Evolutionary conservation across 768 basidiomycete species (phyloP), one percentile per base, ranked within the genome.

Genomic region (Boletellus ananas): DNA sequence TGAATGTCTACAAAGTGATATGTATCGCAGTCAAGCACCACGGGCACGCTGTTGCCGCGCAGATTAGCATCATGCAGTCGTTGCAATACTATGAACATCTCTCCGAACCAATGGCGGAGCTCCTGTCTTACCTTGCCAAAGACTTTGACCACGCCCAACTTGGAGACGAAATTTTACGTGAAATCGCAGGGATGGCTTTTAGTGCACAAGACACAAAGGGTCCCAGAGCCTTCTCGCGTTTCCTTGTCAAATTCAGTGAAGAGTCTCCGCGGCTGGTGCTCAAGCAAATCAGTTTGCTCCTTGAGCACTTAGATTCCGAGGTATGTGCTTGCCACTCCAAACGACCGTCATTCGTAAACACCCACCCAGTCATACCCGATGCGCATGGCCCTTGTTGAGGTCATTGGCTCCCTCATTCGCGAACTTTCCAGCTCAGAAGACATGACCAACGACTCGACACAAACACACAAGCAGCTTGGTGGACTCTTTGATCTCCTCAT

Each of bases 61-160:
- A 95, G 62, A 94, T 89, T 52, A 81, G 79, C 53, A 90, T 99
- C 68, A 88, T 95, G 70, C 94, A 96, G 63, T 83, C 81, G 41
- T 74, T 99, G 13, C 93, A 94, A 52, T 95, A 94, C 68, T 91
- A 85, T 57, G 96, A 99, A 58, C 95, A 98, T 62, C 79, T 96
- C 18, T 83, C 90, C 0, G 95, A 98, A 61, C 85, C 88, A 2
- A 88, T 97, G 84, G 95, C 96, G 0, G 95, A 97, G 57, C 84
- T 89, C 41, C 76, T 98, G 21, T 77, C 83, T 29, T 72, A 85
- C 43, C 79, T 96, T 14, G 80, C 86, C 8, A 85, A 84, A 49
- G 87, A 95, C 47, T 97, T 87, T 60, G 94, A 96, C 67, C 83
- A 92, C 52, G 74, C 83, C 2, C 92, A 94, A 63, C 77, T 97